Base-by-base conservation (phyloP, 2,329 filamentous ascomycete species). In the Arthrocladium fulminans region DNA sequence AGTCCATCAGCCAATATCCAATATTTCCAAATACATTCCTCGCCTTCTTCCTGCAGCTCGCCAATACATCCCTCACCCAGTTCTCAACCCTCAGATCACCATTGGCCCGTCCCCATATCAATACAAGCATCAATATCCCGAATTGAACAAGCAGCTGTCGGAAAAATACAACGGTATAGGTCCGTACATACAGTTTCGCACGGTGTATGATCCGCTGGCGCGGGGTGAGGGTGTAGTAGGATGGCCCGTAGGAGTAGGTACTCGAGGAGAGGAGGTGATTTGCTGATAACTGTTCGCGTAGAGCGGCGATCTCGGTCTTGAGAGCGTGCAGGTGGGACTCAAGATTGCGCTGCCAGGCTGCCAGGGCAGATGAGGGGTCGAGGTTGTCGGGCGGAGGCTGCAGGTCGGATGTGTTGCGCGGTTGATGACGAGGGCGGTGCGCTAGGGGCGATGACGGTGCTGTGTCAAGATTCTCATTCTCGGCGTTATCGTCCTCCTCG, bases 241-340 rank as follows among this genome's bases (percentile, higher is more conserved):
- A 19, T 78, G 15, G 79, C 7, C 32, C 32, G 5, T n/a, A 9
- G 15, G 48, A 53, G 29, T 54, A 47, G n/a, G 53, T 53, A 2
- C 49, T 52, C 3, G 51, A 52, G 3, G 56, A 53, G 2, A 58
- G 76, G 53, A 79, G 77, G 69, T 84, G 84, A 56, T 90, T 79
- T 10, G 85, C 75, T 0, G 86, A 81, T 57, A 97, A 84, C 63
- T 97, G 89, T 67, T 98, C 92, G 29, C 92, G 79, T 53, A 97
- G 68, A 0, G 92, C 92, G 1, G 92, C 89, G 25, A 98, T 80
- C 67, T 98, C 92, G 13, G 88, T 85, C 3, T 89, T 94, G 69
- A 97, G 81, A 58, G 88, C 86, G 48, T 90, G 86, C 49, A 97
- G 74, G 19, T 88, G 86, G 37, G 82, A 78, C 68, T 97, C 90